Evolutionary conservation across 192 early-diverging fungal species (phyloP).

Genomic region (Glomus cerebriforme): DNA sequence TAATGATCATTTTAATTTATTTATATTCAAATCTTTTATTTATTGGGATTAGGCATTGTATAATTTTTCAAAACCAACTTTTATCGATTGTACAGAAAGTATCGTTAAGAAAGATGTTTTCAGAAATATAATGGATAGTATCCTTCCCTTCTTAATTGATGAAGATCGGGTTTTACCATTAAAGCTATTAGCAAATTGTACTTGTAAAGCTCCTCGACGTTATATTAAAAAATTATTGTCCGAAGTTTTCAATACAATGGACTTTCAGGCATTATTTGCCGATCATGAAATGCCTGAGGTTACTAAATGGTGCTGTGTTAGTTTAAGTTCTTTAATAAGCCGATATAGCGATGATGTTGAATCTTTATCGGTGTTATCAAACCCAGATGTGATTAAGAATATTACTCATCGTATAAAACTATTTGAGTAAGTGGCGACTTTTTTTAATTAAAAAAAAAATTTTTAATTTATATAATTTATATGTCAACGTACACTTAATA

Average conservation of each 20-base stretch:
- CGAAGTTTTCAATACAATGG: neutral
- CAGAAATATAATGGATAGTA: neutral
- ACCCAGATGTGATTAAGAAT: neutral
- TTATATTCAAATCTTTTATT: neutral
- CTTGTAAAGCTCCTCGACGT: neutral
- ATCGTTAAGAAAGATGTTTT: neutral
- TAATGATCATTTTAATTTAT: neutral
- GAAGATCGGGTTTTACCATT: neutral
- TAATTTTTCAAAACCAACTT: neutral
- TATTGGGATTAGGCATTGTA: neutral
- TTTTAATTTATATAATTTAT: neutral
- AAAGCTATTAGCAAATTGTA: slow-evolving; percentile 5
- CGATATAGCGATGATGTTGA: neutral
- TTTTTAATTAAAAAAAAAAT: neutral
- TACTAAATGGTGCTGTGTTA: neutral
- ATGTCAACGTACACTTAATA: neutral
- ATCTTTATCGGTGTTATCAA: neutral
- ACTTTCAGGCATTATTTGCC: slow-evolving; percentile 7
- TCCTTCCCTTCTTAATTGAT: neutral
- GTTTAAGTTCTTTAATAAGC: neutral
- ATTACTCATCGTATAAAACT: neutral
- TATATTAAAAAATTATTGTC: neutral
- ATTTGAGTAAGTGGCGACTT: neutral
- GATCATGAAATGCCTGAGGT: slow-evolving; percentile 1
- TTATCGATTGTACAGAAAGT: neutral